Evolutionary conservation across 2,329 filamentous ascomycete species (phyloP).

Genomic region (Cordyceps cicadae): DNA sequence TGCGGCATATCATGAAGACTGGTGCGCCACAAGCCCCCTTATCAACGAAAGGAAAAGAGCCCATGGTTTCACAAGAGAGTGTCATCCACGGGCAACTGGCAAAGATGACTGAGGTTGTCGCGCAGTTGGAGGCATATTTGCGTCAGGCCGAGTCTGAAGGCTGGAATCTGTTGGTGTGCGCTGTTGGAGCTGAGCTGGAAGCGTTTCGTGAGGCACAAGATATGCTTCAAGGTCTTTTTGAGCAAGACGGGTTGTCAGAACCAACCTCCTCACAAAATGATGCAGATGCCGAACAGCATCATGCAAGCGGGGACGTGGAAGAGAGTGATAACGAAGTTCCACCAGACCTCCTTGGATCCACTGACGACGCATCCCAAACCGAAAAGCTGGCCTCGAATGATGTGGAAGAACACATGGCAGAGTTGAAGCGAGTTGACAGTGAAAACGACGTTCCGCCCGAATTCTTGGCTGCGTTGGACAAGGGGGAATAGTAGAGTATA

Average conservation of each 20-base stretch:
- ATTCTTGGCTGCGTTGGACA: constrained; percentile 39
- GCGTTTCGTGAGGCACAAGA: constrained; percentile 54
- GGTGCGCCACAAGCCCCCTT: constrained; percentile 6
- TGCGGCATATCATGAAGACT: constrained; percentile 46
- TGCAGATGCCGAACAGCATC: not conserved
- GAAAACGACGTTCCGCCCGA: constrained; percentile 45
- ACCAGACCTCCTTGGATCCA: constrained; percentile 27
- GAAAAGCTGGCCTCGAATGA: not conserved
- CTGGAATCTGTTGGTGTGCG: constrained; percentile 70
- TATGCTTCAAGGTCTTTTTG: constrained; percentile 36
- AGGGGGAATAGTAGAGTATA: not conserved
- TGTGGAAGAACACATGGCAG: not conserved
- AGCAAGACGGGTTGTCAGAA: not conserved
- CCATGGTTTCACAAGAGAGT: constrained; percentile 25
- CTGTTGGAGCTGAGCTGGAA: constrained; percentile 65
- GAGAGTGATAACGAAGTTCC: constrained; percentile 19
- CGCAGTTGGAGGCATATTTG: constrained; percentile 45
- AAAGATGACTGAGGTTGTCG: constrained; percentile 49
- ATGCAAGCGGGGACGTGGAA: not conserved
- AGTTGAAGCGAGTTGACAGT: constrained; percentile 20
- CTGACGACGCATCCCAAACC: constrained; percentile 19
- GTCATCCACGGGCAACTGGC: constrained; percentile 38
- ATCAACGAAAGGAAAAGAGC: constrained; percentile 24
- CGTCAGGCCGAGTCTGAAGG: constrained; percentile 49
- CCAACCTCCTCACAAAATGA: constrained; percentile 6